Evolutionary conservation across 208 protist genomes (phyloP), one percentile per base, ranked within the genome.

Genomic region (Leishmania gerbilli): DNA sequence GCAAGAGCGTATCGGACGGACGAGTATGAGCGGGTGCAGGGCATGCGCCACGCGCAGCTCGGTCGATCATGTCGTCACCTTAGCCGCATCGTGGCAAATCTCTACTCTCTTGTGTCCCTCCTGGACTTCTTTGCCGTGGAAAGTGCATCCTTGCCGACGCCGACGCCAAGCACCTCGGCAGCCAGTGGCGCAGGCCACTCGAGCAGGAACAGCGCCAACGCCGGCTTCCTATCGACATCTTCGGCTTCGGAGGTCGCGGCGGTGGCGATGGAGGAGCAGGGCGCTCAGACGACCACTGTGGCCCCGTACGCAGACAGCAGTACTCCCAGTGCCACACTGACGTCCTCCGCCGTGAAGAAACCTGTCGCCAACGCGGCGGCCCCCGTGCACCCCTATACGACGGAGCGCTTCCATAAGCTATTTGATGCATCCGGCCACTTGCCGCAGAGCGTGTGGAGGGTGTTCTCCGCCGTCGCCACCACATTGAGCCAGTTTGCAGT

Each of bases 121-220:
- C 74, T 88, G 2, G 64, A 76, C 69, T 88, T 88, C 65, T 88
- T 85, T 65, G 65, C 79, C 24, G 76, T 81, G 17, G 74, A 84
- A 45, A 71, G 6, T 7, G 76, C 34, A 34, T 21, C 49, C 24
- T n/a, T 31, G 49, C 74, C 71, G 47, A n/a, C 71, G 17, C 49
- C 51, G 47, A 27, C 47, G 31, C 45, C 45, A 27, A 37, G 15
- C 51, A 56, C 72, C 17, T 37, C 51, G 31, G 51, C 72, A 37
- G 27, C 27, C 8, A 34, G 9, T 49, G 40, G 67, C 7, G 40
- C 68, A 47, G 68, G 68, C 3, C 40, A 74, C 67, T 27, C 34
- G 31, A 21, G 27, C 6, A 42, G 4, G 21, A 19, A 13, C 24
- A 49, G 3, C n/a, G 21, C n/a, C 51, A 37, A 21, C 47, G 53